A percentile compares a stretch with the other conserved stretches of the same genome.
Evolutionary conservation across 2,329 filamentous ascomycete species (phyloP).

Genomic region (Thelonectria blattea): DNA sequence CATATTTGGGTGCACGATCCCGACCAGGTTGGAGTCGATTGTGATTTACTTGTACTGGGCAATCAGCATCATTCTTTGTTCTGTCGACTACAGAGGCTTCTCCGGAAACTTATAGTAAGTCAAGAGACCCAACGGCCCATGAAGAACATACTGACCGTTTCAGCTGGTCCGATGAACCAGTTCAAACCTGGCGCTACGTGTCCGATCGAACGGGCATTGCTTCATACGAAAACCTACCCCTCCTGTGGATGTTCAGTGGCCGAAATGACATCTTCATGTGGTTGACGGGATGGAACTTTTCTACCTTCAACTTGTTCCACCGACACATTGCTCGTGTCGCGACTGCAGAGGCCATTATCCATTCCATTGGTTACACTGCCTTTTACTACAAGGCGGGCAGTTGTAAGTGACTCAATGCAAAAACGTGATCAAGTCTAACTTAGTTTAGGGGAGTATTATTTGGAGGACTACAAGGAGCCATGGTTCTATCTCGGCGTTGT

Average conservation of each 20-base stretch:
- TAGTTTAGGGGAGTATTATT: neutral
- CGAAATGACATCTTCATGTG: conserved; percentile 67
- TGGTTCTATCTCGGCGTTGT: conserved; percentile 3
- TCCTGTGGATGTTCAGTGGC: conserved; percentile 66
- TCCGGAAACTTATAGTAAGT: neutral
- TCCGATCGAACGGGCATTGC: conserved; percentile 9
- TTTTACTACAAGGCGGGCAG: conserved; percentile 1
- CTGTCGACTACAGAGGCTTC: neutral
- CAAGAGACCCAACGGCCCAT: neutral
- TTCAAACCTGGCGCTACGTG: neutral
- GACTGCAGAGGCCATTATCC: conserved; percentile 62
- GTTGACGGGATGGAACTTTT: conserved; percentile 68
- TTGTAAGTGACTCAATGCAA: too few relatives aligned
- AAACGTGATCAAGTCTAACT: too few relatives aligned
- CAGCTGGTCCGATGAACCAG: neutral
- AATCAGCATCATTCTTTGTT: neutral
- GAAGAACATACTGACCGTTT: neutral
- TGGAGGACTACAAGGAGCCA: neutral
- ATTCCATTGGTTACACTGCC: conserved; percentile 42
- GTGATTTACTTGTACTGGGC: neutral
- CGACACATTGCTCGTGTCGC: conserved; percentile 65
- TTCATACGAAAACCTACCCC: conserved; percentile 46
- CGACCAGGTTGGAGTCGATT: neutral
- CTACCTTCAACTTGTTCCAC: conserved; percentile 68
- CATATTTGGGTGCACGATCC: neutral